Base-by-base conservation (phyloP, 495 filamentous ascomycete species). In the Penicillium samsonianum region DNA sequence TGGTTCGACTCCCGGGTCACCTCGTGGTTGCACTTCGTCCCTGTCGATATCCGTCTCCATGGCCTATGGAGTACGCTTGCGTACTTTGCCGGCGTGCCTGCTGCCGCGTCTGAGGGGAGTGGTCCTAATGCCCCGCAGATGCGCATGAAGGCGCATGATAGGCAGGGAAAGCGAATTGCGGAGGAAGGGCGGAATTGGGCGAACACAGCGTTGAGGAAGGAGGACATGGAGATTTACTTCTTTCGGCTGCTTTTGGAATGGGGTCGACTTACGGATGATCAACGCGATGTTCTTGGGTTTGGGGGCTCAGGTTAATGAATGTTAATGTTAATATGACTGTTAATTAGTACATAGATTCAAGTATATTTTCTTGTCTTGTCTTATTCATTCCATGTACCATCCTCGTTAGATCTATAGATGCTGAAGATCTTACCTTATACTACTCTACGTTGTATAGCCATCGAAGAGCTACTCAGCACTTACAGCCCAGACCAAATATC, bases 171-270 rank as follows among this genome's bases (percentile, higher is more conserved):
- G 57, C 75, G 72, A 78, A 91, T 95, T 59, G 87, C 88, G 14
- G 80, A 87, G 47, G 67, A 84, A 61, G 89, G 89, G 3, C 72
- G 76, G 35, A 75, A 80, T 53, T 92, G 89, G 88, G 82, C 84
- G 1, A 70, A 71, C 3, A 80, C 76, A 57, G 88, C 85, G 9
- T 57, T 94, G 35, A 77, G 90, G 64, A 86, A 82, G 59, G 88
- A 92, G 73, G 90, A 95, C 67, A 90, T 89, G 86, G 85, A 90
- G 70, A 80, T 92, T 26, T 95, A 93, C 65, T 78, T 92, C 65
- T 93, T 91, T 69, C 72, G 90, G 44, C 65, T 95, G 56, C 66
- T 92, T 55, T 67, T 93, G 40, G 90, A 93, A 72, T 93, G 87
- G 86, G 87, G 80, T 1, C 72, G 87, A 41, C 59, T 90, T 12